Evolutionary conservation across 73 alveolate genomes (phyloP).

Genomic region (Tetrahymena malaccensis): DNA sequence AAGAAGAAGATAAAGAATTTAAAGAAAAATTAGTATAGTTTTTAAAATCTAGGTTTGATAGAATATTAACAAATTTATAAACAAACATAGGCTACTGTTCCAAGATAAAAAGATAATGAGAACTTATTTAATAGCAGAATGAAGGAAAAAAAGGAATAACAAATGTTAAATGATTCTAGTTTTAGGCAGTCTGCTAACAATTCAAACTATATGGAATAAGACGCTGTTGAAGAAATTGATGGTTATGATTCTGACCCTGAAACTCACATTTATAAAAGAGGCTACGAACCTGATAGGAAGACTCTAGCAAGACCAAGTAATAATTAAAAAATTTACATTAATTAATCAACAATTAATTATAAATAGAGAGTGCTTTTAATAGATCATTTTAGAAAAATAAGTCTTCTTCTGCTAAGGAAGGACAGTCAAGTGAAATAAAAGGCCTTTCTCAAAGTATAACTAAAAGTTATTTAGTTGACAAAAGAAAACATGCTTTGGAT

Average conservation of each 20-base stretch:
- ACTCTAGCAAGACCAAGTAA: not conserved
- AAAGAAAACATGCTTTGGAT: slow-evolving; percentile 16
- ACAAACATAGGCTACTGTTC: not conserved
- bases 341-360: not conserved
- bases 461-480: slow-evolving; percentile 13
- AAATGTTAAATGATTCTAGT: not conserved
- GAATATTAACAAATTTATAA: not conserved
- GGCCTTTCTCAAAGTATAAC: not conserved
- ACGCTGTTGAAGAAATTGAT: slow-evolving; percentile 12
- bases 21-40: not conserved
- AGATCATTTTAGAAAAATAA: not conserved
- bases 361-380: not conserved
- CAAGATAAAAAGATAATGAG: not conserved
- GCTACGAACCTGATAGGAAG: not conserved
- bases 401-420: not conserved
- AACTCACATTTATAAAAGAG: slow-evolving; percentile 14
- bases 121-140: not conserved
- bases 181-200: slow-evolving; percentile 4
- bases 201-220: not conserved
- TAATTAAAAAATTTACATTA: not conserved
- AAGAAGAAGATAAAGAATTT: slow-evolving; percentile 40
- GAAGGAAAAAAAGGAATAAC: not conserved
- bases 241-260: slow-evolving; percentile 51
- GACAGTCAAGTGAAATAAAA: not conserved
- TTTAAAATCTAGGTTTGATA: not conserved